Evolutionary conservation across 768 basidiomycete species (phyloP).

Genomic region (Pleurotus ostreatus): DNA sequence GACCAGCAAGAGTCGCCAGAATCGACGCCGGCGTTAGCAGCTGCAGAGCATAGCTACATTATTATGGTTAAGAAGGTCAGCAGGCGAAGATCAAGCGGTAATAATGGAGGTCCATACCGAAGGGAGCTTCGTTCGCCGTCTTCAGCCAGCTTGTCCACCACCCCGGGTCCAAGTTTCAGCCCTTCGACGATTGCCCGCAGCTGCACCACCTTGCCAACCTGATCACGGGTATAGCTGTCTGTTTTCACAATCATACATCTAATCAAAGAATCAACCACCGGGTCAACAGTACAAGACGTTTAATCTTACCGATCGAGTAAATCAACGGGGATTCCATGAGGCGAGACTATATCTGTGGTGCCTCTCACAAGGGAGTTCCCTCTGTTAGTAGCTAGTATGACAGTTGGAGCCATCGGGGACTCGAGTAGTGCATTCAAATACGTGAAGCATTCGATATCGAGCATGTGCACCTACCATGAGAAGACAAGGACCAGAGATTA

Average conservation of each 20-base stretch:
- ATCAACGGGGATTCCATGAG: constrained; percentile 94
- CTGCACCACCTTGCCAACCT: constrained; percentile 84
- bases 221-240: constrained; percentile 73
- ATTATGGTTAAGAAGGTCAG: constrained; percentile 12
- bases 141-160: constrained; percentile 74
- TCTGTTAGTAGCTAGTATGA: constrained; percentile 94
- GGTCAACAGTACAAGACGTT: neutral
- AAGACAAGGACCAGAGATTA: neutral
- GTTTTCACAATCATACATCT: constrained; percentile 97
- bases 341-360: constrained; percentile 85
- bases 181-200: constrained; percentile 86
- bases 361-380: constrained; percentile 91
- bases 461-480: constrained; percentile 85
- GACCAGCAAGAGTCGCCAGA: constrained; percentile 72
- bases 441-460: constrained; percentile 99
- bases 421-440: constrained; percentile 95
- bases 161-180: constrained; percentile 67
- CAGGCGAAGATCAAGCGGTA: constrained; percentile 4
- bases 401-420: constrained; percentile 95
- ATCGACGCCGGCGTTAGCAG: constrained; percentile 89
- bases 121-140: constrained; percentile 83
- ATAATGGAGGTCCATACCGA: constrained; percentile 43
- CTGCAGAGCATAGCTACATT: constrained; percentile 79
- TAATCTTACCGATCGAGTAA: constrained; percentile 76
- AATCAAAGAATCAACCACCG: constrained; percentile 10